Percentiles rank a stretch among this genome's conserved stretches.
phyloP scores from a whole-genome alignment of 1,284 basidiomycete species.

The Sanghuangporus sanghuang region DNA sequence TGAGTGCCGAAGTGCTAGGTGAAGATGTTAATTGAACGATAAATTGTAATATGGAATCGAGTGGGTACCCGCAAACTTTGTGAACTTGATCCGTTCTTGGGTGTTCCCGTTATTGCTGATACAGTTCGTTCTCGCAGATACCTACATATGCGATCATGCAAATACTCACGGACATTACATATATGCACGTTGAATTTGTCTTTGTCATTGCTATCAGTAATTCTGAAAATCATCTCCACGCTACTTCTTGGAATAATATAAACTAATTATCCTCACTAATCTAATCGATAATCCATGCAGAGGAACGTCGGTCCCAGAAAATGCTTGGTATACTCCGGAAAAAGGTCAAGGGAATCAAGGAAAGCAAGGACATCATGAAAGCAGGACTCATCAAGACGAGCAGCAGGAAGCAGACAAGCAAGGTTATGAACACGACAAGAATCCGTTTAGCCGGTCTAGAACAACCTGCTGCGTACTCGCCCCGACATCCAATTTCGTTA shows the following conservation, averaged over 20 bases:
- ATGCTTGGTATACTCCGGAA: too few species aligned
- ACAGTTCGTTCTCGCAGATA: neutral
- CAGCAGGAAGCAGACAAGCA: neutral
- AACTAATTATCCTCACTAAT: neutral
- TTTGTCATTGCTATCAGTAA: neutral
- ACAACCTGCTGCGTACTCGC: constrained; percentile 36
- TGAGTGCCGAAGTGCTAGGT: constrained; percentile 50
- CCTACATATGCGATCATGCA: neutral
- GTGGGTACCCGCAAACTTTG: neutral
- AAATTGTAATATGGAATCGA: neutral
- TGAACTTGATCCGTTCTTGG: neutral
- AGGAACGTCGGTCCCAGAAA: neutral
- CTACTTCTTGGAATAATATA: neutral
- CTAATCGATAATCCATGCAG: neutral
- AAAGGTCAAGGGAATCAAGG: neutral
- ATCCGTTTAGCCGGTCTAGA: constrained; percentile 30
- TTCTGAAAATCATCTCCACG: neutral
- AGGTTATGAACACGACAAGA: constrained; percentile 26
- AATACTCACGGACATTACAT: neutral
- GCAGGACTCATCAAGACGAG: neutral
- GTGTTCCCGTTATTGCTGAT: neutral
- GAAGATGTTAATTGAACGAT: neutral
- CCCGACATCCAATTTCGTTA: constrained; percentile 39
- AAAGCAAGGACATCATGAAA: neutral
- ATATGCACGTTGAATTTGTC: neutral